Conservation (phyloP, 78 protist genomes). For the Pigoraptor vietnamica region DNA sequence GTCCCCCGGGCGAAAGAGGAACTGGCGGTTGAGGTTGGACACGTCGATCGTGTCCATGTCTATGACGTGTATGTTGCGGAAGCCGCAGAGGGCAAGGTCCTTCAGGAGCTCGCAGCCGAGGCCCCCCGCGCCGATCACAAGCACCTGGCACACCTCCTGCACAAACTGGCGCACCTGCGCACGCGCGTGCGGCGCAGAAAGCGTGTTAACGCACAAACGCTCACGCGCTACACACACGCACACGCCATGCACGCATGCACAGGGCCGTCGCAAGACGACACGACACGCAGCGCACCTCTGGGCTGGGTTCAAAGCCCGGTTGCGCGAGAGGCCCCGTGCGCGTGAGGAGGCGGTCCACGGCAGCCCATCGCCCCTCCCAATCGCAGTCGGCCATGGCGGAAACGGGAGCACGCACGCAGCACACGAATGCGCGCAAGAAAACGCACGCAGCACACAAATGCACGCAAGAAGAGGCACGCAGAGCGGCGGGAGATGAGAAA, state of each 20-base stretch:
- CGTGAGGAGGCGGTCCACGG: constrained; percentile 1
- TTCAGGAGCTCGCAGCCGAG: constrained; percentile 98
- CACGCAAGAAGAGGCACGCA: too few species aligned
- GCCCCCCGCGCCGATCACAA: constrained; percentile 99
- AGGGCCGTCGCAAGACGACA: background rate
- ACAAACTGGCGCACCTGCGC: background rate
- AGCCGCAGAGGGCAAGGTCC: constrained; percentile 91
- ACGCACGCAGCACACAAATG: too few species aligned
- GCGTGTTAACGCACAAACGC: background rate
- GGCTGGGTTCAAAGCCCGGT: constrained; percentile 19
- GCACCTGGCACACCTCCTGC: constrained; percentile 49
- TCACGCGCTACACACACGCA: background rate
- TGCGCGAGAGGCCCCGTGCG: constrained; percentile 22
- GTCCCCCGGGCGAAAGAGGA: constrained; percentile 87
- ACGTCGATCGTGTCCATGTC: constrained; percentile 99
- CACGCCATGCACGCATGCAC: background rate
- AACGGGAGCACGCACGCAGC: too few species aligned
- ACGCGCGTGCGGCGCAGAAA: background rate
- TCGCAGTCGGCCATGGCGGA: too few species aligned
- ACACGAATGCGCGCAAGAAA: too few species aligned
- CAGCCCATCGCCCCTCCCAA: constrained; percentile 3
- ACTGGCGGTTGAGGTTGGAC: constrained; percentile 96
- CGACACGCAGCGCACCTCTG: background rate
- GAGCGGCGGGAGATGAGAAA: too few species aligned
- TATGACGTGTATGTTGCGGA: constrained; percentile 77